These are phyloP conservation scores for Aspergillus novoparasiticus DNA, from an alignment of 2,329 filamentous ascomycete species.

Conservation along the genomic window DNA sequence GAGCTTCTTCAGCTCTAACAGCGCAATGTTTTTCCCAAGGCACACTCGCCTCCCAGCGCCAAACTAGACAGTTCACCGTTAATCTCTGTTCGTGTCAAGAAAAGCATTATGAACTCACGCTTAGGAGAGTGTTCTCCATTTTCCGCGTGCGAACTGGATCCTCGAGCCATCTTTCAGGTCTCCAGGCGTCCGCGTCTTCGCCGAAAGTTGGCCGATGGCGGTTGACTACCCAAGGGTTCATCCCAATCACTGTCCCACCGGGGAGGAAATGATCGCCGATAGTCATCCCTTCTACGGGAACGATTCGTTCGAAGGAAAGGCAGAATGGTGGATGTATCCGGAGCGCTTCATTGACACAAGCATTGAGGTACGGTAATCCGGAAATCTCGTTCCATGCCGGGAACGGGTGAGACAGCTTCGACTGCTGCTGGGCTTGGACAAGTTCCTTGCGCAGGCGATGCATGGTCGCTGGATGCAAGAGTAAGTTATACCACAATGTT, in stretches of 20 bases:
- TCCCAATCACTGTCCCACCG: slow-evolving; percentile 42
- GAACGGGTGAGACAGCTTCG: slow-evolving; percentile 58
- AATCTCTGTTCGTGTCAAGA: no score
- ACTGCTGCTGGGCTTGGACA: slow-evolving; percentile 56
- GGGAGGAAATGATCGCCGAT: slow-evolving; percentile 10
- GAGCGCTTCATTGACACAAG: slow-evolving; percentile 77
- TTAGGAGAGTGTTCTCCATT: background rate
- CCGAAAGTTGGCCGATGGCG: slow-evolving; percentile 69
- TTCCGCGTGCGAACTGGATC: background rate
- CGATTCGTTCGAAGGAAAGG: slow-evolving; percentile 71
- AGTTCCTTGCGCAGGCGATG: slow-evolving; percentile 51
- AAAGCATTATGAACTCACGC: background rate
- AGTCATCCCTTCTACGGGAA: slow-evolving; percentile 64
- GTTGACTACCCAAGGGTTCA: slow-evolving; percentile 75
- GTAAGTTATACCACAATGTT: slow-evolving; percentile 70
- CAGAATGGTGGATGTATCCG: slow-evolving; percentile 74
- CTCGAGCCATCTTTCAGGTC: slow-evolving; percentile 18
- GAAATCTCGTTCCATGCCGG: slow-evolving; percentile 65
- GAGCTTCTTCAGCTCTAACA: slow-evolving; percentile 17
- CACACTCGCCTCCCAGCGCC: slow-evolving; percentile 12
- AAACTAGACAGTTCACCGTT: slow-evolving; percentile 3
- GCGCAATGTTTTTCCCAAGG: slow-evolving; percentile 15
- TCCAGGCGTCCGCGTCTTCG: slow-evolving; percentile 61
- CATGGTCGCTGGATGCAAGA: slow-evolving; percentile 60
- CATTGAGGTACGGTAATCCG: slow-evolving; percentile 73